A percentile compares a stretch with the other conserved stretches of the same genome.
Conservation (phyloP, 805 yeast genomes). For the Limtongozyma cylindracea region DNA sequence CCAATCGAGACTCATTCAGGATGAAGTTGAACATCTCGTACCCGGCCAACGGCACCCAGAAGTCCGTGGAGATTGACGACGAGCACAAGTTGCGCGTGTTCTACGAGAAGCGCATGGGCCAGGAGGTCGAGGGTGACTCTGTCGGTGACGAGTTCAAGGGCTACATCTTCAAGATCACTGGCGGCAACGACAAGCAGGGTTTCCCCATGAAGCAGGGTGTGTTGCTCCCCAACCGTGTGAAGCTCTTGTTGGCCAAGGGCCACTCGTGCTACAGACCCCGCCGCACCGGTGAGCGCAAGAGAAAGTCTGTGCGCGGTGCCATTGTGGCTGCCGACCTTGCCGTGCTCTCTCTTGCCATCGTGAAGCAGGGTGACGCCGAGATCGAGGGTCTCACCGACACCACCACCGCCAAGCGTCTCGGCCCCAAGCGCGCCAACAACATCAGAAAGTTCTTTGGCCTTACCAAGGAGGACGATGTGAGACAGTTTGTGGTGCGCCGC, state of each 20-base stretch:
- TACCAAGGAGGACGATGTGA: conserved; percentile 62
- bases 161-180: conserved; percentile 94
- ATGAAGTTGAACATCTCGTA: conserved; percentile 88
- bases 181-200: conserved; percentile 99
- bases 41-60: conserved; percentile 99
- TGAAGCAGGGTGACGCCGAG: conserved; percentile 93
- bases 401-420: conserved; percentile 95
- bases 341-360: conserved; percentile 77
- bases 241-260: conserved; percentile 79
- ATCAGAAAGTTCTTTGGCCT: conserved; percentile 99
- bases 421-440: conserved; percentile 99
- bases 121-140: conserved; percentile 97
- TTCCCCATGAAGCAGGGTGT: conserved; percentile 99
- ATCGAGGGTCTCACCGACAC: conserved; percentile 89
- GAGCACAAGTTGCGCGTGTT: conserved; percentile 96
- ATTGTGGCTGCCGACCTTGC: conserved; percentile 94
- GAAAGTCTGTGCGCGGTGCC: conserved; percentile 99
- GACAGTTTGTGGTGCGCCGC: conserved; percentile 84
- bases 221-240: conserved; percentile 98
- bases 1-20: no score
- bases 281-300: conserved; percentile 99
- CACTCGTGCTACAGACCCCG: conserved; percentile 99
- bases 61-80: conserved; percentile 92
- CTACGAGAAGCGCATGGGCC: conserved; percentile 99
- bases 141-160: conserved; percentile 99